Conservation (phyloP, 139 green algal genomes). For the Volvox reticuliferus region DNA sequence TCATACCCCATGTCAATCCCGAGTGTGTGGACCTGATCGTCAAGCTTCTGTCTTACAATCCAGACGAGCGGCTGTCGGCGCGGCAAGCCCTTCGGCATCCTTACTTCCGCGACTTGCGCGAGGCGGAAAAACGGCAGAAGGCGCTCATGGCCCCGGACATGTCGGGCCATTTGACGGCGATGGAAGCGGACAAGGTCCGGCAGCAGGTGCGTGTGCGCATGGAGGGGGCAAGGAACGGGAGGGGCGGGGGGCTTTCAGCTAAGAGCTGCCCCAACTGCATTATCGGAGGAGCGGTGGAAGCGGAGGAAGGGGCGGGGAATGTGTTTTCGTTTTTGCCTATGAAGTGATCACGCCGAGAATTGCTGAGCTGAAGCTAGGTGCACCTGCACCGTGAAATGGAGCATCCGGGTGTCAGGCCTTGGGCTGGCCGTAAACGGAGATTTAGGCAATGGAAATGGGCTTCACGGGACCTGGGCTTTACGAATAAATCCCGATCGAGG, state of each 20-base stretch:
- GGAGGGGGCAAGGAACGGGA: neutral
- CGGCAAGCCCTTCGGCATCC: slow-evolving; percentile 79
- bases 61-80: slow-evolving; percentile 74
- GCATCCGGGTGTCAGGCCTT: too few relatives aligned
- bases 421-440: too few relatives aligned
- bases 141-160: slow-evolving; percentile 61
- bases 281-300: too few relatives aligned
- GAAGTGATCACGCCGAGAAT: too few relatives aligned
- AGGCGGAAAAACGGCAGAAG: slow-evolving; percentile 77
- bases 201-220: slow-evolving; percentile 17
- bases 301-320: too few relatives aligned
- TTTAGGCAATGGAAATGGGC: too few relatives aligned
- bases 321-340: too few relatives aligned
- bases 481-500: too few relatives aligned
- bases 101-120: slow-evolving; percentile 81
- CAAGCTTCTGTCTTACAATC: slow-evolving; percentile 89
- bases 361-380: too few relatives aligned
- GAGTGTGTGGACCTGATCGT: slow-evolving; percentile 81
- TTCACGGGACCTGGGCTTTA: too few relatives aligned
- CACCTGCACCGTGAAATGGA: too few relatives aligned
- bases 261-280: too few relatives aligned
- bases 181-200: slow-evolving; percentile 39
- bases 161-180: neutral
- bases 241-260: neutral
- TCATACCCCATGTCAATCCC: slow-evolving; percentile 78